A percentile compares a stretch with the other conserved stretches of the same genome.
Evolutionary conservation across 805 yeast species (phyloP).

Genomic region (Saccharomycopsis babjevae): DNA sequence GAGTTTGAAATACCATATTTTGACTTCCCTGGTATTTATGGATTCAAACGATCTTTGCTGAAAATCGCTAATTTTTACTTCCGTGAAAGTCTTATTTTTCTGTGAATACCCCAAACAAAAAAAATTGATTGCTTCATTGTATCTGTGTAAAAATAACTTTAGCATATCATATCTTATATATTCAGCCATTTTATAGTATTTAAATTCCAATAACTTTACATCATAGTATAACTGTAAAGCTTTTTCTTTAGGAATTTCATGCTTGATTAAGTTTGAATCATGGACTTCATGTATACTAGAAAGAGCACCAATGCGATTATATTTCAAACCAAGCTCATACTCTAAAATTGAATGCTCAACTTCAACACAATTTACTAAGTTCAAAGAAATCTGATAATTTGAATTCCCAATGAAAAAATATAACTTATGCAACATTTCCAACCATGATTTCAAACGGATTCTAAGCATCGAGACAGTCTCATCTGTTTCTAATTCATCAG

Average conservation of each 20-base stretch:
- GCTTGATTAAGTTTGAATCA: constrained; percentile 11
- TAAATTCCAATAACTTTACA: constrained; percentile 37
- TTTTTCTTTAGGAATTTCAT: constrained; percentile 24
- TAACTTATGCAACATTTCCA: constrained; percentile 61
- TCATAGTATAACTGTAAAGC: constrained; percentile 22
- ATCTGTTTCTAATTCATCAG: constrained; percentile 22
- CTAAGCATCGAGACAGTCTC: constrained; percentile 16
- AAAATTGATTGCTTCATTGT: neutral
- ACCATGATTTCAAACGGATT: constrained; percentile 36
- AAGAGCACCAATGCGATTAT: neutral
- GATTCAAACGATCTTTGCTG: constrained; percentile 8
- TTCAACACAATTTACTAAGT: constrained; percentile 8
- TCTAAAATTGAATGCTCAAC: constrained; percentile 11
- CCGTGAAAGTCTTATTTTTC: neutral
- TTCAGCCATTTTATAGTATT: constrained; percentile 54
- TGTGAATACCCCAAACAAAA: neutral
- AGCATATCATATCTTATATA: constrained; percentile 42
- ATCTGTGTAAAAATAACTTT: constrained; percentile 30
- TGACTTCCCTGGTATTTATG: constrained; percentile 11
- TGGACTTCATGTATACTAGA: neutral
- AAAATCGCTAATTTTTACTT: constrained; percentile 20
- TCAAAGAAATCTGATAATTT: constrained; percentile 42
- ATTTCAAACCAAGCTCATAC: constrained; percentile 11
- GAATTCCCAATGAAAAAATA: constrained; percentile 72
- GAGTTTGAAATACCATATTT: constrained; percentile 16